Base-by-base conservation (phyloP, 495 filamentous ascomycete genomes). In the Daldinia concentrica region DNA sequence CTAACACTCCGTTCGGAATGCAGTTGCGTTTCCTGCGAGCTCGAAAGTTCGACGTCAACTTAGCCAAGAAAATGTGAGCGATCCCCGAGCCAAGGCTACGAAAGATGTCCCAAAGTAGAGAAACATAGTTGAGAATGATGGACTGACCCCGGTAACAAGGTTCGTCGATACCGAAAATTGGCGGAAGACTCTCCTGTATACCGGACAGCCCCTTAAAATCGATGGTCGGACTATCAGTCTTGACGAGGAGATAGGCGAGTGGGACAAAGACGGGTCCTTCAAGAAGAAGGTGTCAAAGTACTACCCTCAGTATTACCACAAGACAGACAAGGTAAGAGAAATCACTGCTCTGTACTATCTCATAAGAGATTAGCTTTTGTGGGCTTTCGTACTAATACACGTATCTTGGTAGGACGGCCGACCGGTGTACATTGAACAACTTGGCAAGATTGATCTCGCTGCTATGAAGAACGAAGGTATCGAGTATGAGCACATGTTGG, bases 271-370 rank as follows among this genome's bases (percentile, higher is more conserved):
- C 43, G 76, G 76, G 80, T 85, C 82, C 27, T 96, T 98, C 87
- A 97, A 97, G 86, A 81, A 86, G 55, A 75, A 93, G 76, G 87
- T 99, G 51, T 95, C 94, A 83, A 82, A 95, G 79, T 98, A 91
- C 85, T 99, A 99, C 80, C 93, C 94, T 3, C 95, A 99, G 84
- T 99, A 95, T 85, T 99, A 99, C 80, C 95, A 99, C 87, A 97
- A 97, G 84, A 99, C 93, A 6, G 95, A 99, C 82, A 97, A 96
- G 86, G 94, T 95, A 81, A 19, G 62, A 43, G 56, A 19, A 45
- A 24, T 22, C 19, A 14, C 7, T 15, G 17, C 3, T 50, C 11
- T 32, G 19, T 24, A 22, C 24, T 15, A 14, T 17, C 6, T 45
- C 50, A 34, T 56, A 57, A 57, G 14, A 19, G 14, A 50, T n/a